These are phyloP conservation scores for Cyberlindnera euphorbiae DNA, from an alignment of 805 yeast species.

Conservation along the genomic window DNA sequence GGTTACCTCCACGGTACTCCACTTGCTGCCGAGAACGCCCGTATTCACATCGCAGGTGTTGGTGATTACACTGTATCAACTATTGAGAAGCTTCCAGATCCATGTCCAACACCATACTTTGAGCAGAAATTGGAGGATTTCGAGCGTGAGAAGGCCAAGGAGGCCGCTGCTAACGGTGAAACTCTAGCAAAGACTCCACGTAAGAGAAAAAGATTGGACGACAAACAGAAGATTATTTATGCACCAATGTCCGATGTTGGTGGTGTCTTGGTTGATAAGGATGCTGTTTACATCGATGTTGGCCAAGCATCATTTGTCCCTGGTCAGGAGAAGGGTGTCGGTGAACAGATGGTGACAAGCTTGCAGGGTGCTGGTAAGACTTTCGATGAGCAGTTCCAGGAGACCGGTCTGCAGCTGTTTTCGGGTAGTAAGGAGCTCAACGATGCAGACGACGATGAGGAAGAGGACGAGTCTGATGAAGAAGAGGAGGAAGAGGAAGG, in stretches of 20 bases:
- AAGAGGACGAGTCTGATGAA: slow-evolving; percentile 31
- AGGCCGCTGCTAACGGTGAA: slow-evolving; percentile 59
- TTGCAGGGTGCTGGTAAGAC: slow-evolving; percentile 67
- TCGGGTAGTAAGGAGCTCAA: slow-evolving; percentile 51
- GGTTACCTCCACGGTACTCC: slow-evolving; percentile 97
- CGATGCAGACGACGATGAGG: slow-evolving; percentile 38
- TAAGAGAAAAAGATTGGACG: slow-evolving; percentile 88
- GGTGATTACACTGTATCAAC: slow-evolving; percentile 79
- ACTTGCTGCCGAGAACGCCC: slow-evolving; percentile 57
- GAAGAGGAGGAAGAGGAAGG: slow-evolving; percentile 29
- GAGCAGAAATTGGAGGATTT: slow-evolving; percentile 81
- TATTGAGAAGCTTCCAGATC: slow-evolving; percentile 92
- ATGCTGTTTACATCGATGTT: slow-evolving; percentile 86
- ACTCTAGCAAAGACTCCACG: slow-evolving; percentile 57
- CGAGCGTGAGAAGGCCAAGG: slow-evolving; percentile 68
- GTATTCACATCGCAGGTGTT: slow-evolving; percentile 91
- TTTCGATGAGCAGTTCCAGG: slow-evolving; percentile 50
- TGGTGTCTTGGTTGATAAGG: slow-evolving; percentile 94
- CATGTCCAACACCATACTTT: slow-evolving; percentile 95
- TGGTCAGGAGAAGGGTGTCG: slow-evolving; percentile 72
- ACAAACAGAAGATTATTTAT: slow-evolving; percentile 86
- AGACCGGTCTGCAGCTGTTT: slow-evolving; percentile 73
- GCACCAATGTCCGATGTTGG: slow-evolving; percentile 99
- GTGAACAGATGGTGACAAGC: slow-evolving; percentile 79
- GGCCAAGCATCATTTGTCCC: slow-evolving; percentile 50